Conservation (phyloP, 805 yeast genomes). For the Nakazawaea holstii region DNA sequence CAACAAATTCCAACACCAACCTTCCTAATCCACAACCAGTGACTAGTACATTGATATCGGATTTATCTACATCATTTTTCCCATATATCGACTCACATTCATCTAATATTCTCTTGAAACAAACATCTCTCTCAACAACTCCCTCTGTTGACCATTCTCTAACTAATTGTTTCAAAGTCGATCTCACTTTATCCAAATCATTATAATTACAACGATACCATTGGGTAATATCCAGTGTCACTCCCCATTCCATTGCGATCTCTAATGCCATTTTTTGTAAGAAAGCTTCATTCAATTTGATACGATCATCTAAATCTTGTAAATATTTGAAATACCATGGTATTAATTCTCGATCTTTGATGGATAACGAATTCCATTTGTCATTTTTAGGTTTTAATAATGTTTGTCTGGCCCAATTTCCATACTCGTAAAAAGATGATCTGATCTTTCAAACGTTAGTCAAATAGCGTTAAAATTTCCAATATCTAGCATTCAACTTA, state of each 20-base stretch:
- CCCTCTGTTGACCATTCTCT: constrained; percentile 65
- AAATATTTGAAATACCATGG: constrained; percentile 47
- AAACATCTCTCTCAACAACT: constrained; percentile 32
- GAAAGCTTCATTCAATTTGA: constrained; percentile 40
- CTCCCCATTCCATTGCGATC: constrained; percentile 49
- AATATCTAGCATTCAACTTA: constrained; percentile 2
- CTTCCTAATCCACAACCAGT: constrained; percentile 68
- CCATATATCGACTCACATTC: constrained; percentile 33
- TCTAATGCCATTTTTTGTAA: constrained; percentile 34
- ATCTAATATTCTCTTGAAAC: constrained; percentile 33
- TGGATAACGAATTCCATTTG: constrained; percentile 31
- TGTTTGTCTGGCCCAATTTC: constrained; percentile 27
- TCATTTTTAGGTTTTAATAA: constrained; percentile 25
- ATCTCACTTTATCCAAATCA: constrained; percentile 54
- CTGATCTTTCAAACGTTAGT: neutral
- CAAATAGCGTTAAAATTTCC: too few relatives aligned
- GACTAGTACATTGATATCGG: constrained; percentile 38
- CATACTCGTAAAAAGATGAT: constrained; percentile 26
- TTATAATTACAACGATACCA: constrained; percentile 37
- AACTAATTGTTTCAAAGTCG: constrained; percentile 49
- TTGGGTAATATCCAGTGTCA: constrained; percentile 25
- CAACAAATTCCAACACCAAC: constrained; percentile 49
- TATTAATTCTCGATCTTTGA: constrained; percentile 34
- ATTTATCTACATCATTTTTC: constrained; percentile 25
- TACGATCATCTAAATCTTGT: constrained; percentile 32